These are phyloP conservation scores for Diaporthe sp. DNA, from an alignment of 2,329 filamentous ascomycete species.

Conservation along the genomic window DNA sequence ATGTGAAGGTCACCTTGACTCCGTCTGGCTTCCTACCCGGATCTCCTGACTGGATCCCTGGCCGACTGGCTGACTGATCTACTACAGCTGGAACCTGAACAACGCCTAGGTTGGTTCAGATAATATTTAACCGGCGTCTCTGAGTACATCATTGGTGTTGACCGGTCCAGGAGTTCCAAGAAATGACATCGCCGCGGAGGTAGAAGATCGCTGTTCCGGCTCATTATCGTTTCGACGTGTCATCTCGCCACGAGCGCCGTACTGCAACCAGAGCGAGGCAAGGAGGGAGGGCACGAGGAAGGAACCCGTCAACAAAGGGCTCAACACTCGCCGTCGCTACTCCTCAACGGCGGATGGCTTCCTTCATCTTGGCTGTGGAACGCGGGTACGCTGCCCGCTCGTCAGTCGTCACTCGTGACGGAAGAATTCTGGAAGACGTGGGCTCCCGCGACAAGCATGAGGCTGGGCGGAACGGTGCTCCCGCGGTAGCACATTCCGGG, in stretches of 20 bases:
- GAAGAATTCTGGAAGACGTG: neutral
- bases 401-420: neutral
- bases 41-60: neutral
- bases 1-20: neutral
- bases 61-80: neutral
- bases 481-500: slow-evolving; percentile 2
- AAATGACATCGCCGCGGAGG: neutral
- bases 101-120: neutral
- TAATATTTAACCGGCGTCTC: neutral
- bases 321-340: neutral
- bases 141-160: neutral
- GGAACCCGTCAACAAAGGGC: neutral
- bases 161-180: neutral
- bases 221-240: neutral
- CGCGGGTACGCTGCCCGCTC: slow-evolving; percentile 13
- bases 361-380: neutral
- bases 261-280: neutral
- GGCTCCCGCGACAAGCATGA: slow-evolving; percentile 3
- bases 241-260: neutral
- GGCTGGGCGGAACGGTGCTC: slow-evolving; percentile 23
- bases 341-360: neutral
- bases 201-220: neutral
- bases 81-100: neutral
- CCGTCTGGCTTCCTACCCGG: neutral
- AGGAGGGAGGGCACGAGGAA: neutral